phyloP scores from a whole-genome alignment of 441 rosid species.

The Adansonia madagascariensis region DNA sequence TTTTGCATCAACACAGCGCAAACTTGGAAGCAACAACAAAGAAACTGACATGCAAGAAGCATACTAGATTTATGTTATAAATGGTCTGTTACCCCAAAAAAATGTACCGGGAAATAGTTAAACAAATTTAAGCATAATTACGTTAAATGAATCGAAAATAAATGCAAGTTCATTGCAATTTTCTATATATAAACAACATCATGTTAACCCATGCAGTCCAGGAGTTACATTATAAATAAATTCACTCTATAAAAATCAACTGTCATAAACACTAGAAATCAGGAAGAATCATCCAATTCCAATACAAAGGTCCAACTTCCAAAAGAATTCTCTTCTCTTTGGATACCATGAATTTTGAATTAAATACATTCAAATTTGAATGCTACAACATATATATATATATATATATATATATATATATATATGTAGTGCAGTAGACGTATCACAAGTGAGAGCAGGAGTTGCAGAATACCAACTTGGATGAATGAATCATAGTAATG shows the following conservation, averaged over 20 bases:
- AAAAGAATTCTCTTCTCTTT: slow-evolving; percentile 31
- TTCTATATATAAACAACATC: slow-evolving; percentile 25
- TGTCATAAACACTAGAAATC: slow-evolving; percentile 39
- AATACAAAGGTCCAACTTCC: slow-evolving; percentile 37
- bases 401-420: not conserved
- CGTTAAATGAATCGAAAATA: slow-evolving; percentile 13
- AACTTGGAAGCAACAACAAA: too few species aligned
- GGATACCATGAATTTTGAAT: slow-evolving; percentile 39
- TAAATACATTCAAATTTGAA: slow-evolving; percentile 38
- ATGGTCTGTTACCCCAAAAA: too few species aligned
- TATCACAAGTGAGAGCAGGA: slow-evolving; percentile 30
- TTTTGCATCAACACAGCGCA: too few species aligned
- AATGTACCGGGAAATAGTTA: too few species aligned
- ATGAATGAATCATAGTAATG: slow-evolving; percentile 20
- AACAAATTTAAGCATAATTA: not conserved
- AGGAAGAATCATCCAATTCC: slow-evolving; percentile 39
- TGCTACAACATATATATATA: slow-evolving; percentile 38
- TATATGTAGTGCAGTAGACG: slow-evolving; percentile 29
- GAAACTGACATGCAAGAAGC: not conserved
- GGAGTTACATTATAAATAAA: slow-evolving; percentile 28
- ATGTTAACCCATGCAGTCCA: slow-evolving; percentile 18
- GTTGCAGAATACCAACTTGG: slow-evolving; percentile 29
- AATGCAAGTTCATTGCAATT: slow-evolving; percentile 26
- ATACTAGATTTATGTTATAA: not conserved
- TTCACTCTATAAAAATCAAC: slow-evolving; percentile 38